Evolutionary conservation across 805 yeast species (phyloP), one percentile per base, ranked within the genome.

Genomic region (Scheffersomyces amazonensis): DNA sequence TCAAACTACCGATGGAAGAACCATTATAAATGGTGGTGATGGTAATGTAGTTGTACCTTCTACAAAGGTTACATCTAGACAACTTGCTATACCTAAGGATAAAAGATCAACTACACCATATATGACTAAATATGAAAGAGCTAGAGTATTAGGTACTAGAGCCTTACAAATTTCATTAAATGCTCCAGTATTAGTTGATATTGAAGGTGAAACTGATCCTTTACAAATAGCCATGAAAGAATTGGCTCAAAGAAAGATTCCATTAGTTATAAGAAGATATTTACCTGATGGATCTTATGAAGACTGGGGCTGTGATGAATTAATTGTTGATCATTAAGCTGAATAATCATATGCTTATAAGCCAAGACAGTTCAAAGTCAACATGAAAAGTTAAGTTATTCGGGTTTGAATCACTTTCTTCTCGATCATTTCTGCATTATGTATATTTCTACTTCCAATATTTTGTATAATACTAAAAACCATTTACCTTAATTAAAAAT

Each of bases 141-240:
- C 99, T 6, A 80, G 99, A 69, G 88, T 93, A 44, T 76, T 93
- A 54, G 99, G 99, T 19, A 93, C 99, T 9, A 78, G 99, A 54
- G 99, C 99, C 1, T 71, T 93, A 48, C 99, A 93, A 65, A 91
- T 93, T 53, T 88, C 97, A 19, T 86, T 93, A 87, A 93, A 93
- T 59, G 99, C 99, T 1, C 99, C 99, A 2, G 98, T 93, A 2
- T 76, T 93, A 58, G 99, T 93, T 30, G 99, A 95, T 57, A 79
- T 93, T 41, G 99, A 93, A 67, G 99, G 99, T 57, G 99, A 95
- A 64, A 95, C 99, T 2, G 99, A 93, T 62, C 99, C 99, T 11
- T 72, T 93, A 58, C 96, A 90, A 64, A 93, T 93, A 46, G 97
- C 99, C 43, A 84, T 88, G 87, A 93, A 95, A 64, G 99, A 93